Conservation (phyloP, 2,329 filamentous ascomycete genomes). For the Nothomitra cinnamomea region DNA sequence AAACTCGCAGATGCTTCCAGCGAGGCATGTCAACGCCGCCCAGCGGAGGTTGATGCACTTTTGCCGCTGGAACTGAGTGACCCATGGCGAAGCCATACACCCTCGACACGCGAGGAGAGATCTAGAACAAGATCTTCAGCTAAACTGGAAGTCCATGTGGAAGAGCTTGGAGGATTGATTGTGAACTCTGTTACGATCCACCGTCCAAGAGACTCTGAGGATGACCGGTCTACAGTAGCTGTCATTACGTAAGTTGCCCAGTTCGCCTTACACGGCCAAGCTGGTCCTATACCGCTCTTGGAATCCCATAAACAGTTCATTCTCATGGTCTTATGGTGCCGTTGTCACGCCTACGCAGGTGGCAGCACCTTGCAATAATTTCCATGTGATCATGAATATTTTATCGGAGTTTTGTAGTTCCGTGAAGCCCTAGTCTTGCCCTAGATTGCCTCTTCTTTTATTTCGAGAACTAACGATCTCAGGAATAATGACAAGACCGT, state of each 20-base stretch:
- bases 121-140: neutral
- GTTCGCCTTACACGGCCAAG: neutral
- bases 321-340: neutral
- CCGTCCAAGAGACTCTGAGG: slow-evolving; percentile 28
- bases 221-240: slow-evolving; percentile 32
- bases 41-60: slow-evolving; percentile 35
- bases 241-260: slow-evolving; percentile 25
- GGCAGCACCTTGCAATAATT: too few relatives aligned
- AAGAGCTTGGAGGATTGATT: slow-evolving; percentile 44
- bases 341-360: neutral
- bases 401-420: slow-evolving; percentile 12
- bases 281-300: neutral
- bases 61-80: slow-evolving; percentile 5
- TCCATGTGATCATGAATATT: neutral
- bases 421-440: slow-evolving; percentile 37
- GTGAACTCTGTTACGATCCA: slow-evolving; percentile 52
- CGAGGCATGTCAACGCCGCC: slow-evolving; percentile 20
- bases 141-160: slow-evolving; percentile 31
- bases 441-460: too few relatives aligned
- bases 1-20: slow-evolving; percentile 28
- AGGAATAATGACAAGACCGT: slow-evolving; percentile 91
- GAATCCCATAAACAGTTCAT: neutral
- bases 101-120: neutral
- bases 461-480: slow-evolving; percentile 21
- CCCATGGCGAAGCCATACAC: neutral